phyloP scores from a whole-genome alignment of 83 land plant genomes.

The Diphasiastrum complanatum region DNA sequence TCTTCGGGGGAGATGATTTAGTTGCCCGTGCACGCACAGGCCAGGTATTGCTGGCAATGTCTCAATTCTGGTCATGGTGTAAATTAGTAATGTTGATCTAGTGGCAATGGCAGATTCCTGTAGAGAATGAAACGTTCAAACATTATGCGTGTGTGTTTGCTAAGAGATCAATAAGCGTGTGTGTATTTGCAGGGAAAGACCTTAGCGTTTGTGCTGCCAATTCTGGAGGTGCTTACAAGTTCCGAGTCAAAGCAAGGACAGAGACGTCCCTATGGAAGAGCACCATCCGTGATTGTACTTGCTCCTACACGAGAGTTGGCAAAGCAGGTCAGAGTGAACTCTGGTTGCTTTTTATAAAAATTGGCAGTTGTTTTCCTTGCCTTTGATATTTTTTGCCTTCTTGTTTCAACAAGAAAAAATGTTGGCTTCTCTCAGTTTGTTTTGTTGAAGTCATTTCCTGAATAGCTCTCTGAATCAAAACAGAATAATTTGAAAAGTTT shows the following conservation, averaged over 20 bases:
- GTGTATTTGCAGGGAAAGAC: constrained; percentile 72
- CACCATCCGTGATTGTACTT: constrained; percentile 81
- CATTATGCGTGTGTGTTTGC: constrained; percentile 5
- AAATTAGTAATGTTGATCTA: not conserved
- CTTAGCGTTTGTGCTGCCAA: constrained; percentile 92
- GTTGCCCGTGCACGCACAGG: constrained; percentile 96
- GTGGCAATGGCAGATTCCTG: not conserved
- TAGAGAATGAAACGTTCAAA: not conserved
- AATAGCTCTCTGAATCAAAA: too few relatives aligned
- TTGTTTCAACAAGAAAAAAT: not conserved
- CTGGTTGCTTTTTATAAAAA: not conserved
- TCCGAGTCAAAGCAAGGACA: constrained; percentile 35
- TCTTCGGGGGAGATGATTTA: constrained; percentile 73
- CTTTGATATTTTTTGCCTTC: not conserved
- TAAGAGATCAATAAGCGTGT: not conserved
- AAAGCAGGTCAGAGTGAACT: constrained; percentile 89
- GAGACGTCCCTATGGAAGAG: constrained; percentile 63
- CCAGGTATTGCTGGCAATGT: constrained; percentile 53
- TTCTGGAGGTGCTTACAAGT: constrained; percentile 73
- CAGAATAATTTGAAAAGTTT: too few relatives aligned
- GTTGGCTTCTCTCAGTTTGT: not conserved
- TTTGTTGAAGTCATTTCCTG: not conserved
- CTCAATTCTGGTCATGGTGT: not conserved
- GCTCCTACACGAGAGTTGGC: constrained; percentile 94
- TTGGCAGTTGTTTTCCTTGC: not conserved